These are phyloP conservation scores for Acidiella bohemica DNA, from an alignment of 495 filamentous ascomycete genomes.

Conservation along the genomic window DNA sequence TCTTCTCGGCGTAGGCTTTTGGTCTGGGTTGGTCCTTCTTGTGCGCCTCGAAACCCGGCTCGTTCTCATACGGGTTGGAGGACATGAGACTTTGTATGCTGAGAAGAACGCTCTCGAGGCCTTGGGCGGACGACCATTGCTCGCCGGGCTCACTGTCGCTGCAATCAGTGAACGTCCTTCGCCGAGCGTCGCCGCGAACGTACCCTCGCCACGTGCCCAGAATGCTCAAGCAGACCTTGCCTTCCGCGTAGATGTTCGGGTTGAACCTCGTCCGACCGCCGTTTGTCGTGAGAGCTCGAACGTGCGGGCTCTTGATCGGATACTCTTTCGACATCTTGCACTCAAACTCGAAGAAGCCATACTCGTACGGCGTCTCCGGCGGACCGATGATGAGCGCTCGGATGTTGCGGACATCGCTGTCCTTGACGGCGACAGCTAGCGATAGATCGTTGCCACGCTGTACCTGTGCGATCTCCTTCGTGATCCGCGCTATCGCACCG, in stretches of 20 bases:
- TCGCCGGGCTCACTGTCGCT: constrained; percentile 50
- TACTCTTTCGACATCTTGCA: constrained; percentile 50
- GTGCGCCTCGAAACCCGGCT: constrained; percentile 79
- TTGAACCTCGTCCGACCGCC: constrained; percentile 79
- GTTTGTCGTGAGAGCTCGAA: constrained; percentile 74
- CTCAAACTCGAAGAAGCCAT: constrained; percentile 67
- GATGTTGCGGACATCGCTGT: constrained; percentile 78
- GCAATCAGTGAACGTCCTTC: not conserved
- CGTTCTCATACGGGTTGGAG: constrained; percentile 86
- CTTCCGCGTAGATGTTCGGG: constrained; percentile 85
- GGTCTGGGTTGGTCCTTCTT: constrained; percentile 49
- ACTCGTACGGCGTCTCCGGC: constrained; percentile 90
- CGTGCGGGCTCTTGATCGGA: constrained; percentile 64
- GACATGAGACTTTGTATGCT: constrained; percentile 97
- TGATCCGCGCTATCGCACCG: constrained; percentile 13
- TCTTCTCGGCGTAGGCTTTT: constrained; percentile 80
- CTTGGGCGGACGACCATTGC: constrained; percentile 92
- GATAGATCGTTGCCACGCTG: constrained; percentile 71
- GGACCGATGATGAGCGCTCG: constrained; percentile 83
- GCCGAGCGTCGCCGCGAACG: no score
- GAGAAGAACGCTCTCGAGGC: constrained; percentile 82
- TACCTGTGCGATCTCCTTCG: constrained; percentile 68
- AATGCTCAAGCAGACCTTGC: constrained; percentile 81
- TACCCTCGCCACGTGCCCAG: constrained; percentile 75
- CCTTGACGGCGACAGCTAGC: constrained; percentile 70